Evolutionary conservation across 208 protist species (phyloP).

Genomic region (Leishmania martiniquensis): DNA sequence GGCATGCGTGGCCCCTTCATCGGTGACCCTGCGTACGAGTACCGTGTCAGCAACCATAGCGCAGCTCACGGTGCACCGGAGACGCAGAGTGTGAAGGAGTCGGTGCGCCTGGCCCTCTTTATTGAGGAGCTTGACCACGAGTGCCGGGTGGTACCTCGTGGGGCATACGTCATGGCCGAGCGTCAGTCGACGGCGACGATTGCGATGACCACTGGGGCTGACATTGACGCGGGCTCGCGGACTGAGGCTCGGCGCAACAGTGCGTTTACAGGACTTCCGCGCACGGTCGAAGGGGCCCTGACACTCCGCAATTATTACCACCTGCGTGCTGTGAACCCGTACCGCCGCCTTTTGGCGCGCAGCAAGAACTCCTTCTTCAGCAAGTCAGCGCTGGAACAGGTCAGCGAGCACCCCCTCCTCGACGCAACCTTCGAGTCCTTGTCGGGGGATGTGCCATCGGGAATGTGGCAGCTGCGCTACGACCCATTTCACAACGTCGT

Average conservation of each 20-base stretch:
- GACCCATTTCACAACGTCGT: constrained; percentile 72
- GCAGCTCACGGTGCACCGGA: background rate
- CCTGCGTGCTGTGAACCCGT: constrained; percentile 72
- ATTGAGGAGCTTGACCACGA: constrained; percentile 83
- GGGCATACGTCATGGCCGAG: constrained; percentile 68
- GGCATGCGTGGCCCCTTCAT: constrained; percentile 80
- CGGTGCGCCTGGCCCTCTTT: constrained; percentile 79
- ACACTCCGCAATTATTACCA: constrained; percentile 86
- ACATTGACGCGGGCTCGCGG: background rate
- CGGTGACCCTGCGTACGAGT: constrained; percentile 89
- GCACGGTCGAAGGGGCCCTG: constrained; percentile 50
- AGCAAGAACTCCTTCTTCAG: constrained; percentile 40
- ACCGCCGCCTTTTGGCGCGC: constrained; percentile 58
- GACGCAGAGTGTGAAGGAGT: constrained; percentile 62
- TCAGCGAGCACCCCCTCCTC: constrained; percentile 57
- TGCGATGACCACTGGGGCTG: background rate
- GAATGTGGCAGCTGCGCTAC: constrained; percentile 77
- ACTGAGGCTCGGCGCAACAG: constrained; percentile 43
- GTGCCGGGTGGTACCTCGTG: constrained; percentile 84
- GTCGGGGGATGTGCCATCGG: constrained; percentile 72
- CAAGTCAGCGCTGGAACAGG: constrained; percentile 64
- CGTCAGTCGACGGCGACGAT: constrained; percentile 32
- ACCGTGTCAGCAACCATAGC: constrained; percentile 53
- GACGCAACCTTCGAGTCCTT: constrained; percentile 79
- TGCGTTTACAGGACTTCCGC: constrained; percentile 60